phyloP scores from a whole-genome alignment of 768 basidiomycete genomes.

The Phaffia australis region DNA sequence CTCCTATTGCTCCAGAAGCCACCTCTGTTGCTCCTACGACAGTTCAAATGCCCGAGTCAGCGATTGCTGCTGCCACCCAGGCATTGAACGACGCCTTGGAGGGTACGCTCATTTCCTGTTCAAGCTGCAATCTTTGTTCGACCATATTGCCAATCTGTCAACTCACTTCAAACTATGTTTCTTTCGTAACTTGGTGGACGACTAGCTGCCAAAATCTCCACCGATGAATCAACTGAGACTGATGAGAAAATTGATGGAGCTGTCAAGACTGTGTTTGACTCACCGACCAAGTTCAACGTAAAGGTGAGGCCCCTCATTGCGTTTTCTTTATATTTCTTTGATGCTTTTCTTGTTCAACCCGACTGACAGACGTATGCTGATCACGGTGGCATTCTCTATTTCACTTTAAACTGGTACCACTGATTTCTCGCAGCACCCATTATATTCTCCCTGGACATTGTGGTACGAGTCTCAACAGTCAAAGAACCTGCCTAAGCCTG shows the following conservation, averaged over 20 bases:
- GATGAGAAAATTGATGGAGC: neutral
- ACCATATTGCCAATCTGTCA: too few species aligned
- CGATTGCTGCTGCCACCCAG: conserved; percentile 21
- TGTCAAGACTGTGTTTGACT: conserved; percentile 81
- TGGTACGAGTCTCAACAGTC: conserved; percentile 95
- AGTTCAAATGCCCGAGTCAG: conserved; percentile 16
- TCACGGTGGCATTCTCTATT: neutral
- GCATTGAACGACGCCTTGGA: conserved; percentile 22
- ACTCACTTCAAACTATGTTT: too few species aligned
- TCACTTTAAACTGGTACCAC: neutral
- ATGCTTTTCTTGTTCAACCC: conserved; percentile 18
- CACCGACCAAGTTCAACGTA: conserved; percentile 87
- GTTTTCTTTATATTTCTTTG: conserved; percentile 20
- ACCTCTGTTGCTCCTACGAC: too few species aligned
- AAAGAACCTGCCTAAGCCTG: conserved; percentile 58
- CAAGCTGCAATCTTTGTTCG: too few species aligned
- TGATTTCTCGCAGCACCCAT: conserved; percentile 56
- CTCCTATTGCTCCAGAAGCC: too few species aligned
- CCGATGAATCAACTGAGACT: conserved; percentile 6
- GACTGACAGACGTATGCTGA: too few species aligned
- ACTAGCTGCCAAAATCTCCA: neutral
- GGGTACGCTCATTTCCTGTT: conserved; percentile 7
- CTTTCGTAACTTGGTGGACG: neutral
- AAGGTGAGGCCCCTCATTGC: conserved; percentile 53
- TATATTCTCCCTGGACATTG: conserved; percentile 89